Base-by-base conservation (phyloP, 106 monocot species). In the Allium cepa region DNA sequence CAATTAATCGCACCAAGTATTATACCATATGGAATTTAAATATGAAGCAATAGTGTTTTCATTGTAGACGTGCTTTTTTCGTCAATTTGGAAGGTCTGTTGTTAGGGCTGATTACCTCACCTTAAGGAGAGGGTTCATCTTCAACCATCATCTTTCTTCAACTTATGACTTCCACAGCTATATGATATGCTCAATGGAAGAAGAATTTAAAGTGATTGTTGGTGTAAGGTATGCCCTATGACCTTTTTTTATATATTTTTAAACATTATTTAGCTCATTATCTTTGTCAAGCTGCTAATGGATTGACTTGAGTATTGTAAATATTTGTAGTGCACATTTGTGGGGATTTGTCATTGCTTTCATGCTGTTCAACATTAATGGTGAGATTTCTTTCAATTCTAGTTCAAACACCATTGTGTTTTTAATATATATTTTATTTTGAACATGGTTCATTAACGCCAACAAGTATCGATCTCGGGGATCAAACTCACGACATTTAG, bases 131-230 rank as follows among this genome's bases (percentile, higher is more conserved):
- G 97, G 84, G 62, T 97, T 97, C 76, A 92, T 97, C 46, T 67
- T 63, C 89, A 97, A 92, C 63, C 97, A 92, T 73, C 75, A 97
- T 79, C 92, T 97, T 75, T 65, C 77, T 27, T 46, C 81, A 59
- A 82, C 47, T 16, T 92, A 89, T 69, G 92, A 97, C 82, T 97
- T 97, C 60, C 97, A 97, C 71, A 81, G 88, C 75, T 97, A 97
- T 76, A 97, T 97, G 92, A 84, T 97, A 68, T 92, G 92, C 26
- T 97, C 92, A 13, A 84, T 97, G 92, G 97, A 97, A 78, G 97
- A 97, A 78, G 92, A 97, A 66, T 92, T 97, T 62, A 78, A 84
- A 68, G 84, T 69, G 80, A 92, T 97, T 76, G 97, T 92, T 73
- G 97, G 97, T 69, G 92, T 96, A 18, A 96, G 96, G 96, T 84